Evolutionary conservation across 2,329 filamentous ascomycete species (phyloP), one percentile per base, ranked within the genome.

Genomic region (Aaosphaeria arxii): DNA sequence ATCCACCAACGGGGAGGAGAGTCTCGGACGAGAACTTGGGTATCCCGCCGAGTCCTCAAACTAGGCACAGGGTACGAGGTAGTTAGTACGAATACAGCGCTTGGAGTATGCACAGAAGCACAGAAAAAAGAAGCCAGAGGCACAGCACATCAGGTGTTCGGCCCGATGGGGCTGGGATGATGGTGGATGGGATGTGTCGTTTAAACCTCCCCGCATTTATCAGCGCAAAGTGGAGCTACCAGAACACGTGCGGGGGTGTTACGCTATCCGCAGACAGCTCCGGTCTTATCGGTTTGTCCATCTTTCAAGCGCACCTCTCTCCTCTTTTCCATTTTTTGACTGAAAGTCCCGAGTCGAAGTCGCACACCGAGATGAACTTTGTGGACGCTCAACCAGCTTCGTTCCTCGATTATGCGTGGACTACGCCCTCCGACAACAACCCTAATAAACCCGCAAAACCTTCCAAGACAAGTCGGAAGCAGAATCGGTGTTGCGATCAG

Each of bases 401-500:
- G 13, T 69, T 68, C 46, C 59, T 69, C 28, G 66, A 69, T 42
- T 68, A 69, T 55, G 66, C 63, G 7, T 67, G 64, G 63, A 68
- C 66, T 7, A 61, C 62, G 51, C 64, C 66, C 40, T 59, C 62
- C 38, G 51, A 61, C 30, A 48, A 57, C 39, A 48, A 49, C 42
- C 49, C 56, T 43, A 57, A 48, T 11, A 9, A 11, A 39, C 41
- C 49, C 11, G 45, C 55, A 24, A 67, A 67, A 46, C 47, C 57
- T 30, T 64, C 61, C n/a, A 66, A 63, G 43, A 66, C 66, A 7
- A 63, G 58, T 42, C 66, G 71, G 40, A 71, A 71, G 49, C 72
- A 74, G 47, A 67, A 74, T 48, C 66, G 73, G 43, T 75, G 73
- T 50, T 77, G 74, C 52, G 74, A 77, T 48, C 73, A 73, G 47